A percentile compares a stretch with the other conserved stretches of the same genome.
phyloP scores from a whole-genome alignment of 139 green algal species.

The Pleodorina starrii region DNA sequence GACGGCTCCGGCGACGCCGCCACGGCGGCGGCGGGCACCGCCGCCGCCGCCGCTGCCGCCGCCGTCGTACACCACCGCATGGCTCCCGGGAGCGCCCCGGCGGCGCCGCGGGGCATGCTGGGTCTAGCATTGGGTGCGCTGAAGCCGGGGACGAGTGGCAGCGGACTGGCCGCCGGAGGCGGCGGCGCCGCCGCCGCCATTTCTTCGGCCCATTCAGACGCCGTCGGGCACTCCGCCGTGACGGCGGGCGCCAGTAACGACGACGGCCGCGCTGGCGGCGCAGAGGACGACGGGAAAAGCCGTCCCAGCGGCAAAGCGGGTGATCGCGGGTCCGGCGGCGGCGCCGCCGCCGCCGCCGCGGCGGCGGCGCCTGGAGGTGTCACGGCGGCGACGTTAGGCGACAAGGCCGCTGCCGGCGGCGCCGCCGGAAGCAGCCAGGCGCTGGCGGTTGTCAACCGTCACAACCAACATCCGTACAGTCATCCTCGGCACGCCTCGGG shows the following conservation, averaged over 20 bases:
- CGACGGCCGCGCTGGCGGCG: neutral
- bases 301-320: neutral
- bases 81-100: constrained; percentile 5
- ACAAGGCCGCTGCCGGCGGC: neutral
- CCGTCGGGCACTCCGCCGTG: neutral
- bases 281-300: no score
- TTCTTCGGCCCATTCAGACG: neutral
- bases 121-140: constrained; percentile 34
- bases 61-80: neutral
- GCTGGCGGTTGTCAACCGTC: constrained; percentile 1
- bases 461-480: neutral
- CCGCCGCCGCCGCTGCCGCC: neutral
- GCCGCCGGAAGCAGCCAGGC: neutral
- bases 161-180: neutral
- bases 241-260: neutral
- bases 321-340: neutral
- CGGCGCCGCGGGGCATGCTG: constrained; percentile 50
- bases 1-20: neutral
- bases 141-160: constrained; percentile 8
- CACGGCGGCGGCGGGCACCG: neutral
- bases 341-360: neutral
- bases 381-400: neutral
- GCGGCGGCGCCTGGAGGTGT: neutral
- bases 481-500: neutral
- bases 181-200: neutral